These are phyloP conservation scores for Pezicula rhizophila DNA, from an alignment of 2,329 filamentous ascomycete genomes.

Conservation along the genomic window DNA sequence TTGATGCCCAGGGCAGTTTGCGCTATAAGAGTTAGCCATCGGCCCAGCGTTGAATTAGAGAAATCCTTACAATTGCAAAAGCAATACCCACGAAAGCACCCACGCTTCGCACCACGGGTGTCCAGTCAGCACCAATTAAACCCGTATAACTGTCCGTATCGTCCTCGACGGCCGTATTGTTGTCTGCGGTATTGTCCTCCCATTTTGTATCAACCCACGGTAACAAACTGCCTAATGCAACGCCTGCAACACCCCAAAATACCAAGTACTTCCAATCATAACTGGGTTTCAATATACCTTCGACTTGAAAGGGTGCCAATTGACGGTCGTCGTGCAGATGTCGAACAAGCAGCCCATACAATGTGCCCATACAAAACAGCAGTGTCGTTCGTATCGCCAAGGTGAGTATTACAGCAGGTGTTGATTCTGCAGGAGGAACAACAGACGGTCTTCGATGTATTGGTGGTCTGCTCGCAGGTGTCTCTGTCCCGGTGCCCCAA, in stretches of 20 bases:
- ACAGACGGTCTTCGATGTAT: constrained; percentile 10
- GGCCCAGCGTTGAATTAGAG: constrained; percentile 6
- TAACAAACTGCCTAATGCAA: constrained; percentile 70
- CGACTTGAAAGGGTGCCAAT: constrained; percentile 53
- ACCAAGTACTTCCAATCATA: constrained; percentile 62
- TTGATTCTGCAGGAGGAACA: constrained; percentile 22
- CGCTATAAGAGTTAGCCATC: constrained; percentile 47
- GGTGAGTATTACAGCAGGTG: constrained; percentile 20
- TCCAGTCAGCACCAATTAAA: constrained; percentile 62
- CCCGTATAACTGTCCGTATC: constrained; percentile 23
- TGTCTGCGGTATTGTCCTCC: constrained; percentile 40
- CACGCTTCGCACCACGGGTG: constrained; percentile 61
- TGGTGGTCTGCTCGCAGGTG: constrained; percentile 37
- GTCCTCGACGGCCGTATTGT: constrained; percentile 15
- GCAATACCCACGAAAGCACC: constrained; percentile 69
- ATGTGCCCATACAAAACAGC: constrained; percentile 72
- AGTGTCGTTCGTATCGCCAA: constrained; percentile 57
- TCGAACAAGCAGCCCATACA: constrained; percentile 76
- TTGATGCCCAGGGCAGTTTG: constrained; percentile 87
- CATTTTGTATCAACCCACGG: constrained; percentile 80
- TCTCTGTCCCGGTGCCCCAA: constrained; percentile 73
- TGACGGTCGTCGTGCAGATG: constrained; percentile 67
- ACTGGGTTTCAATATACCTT: constrained; percentile 34
- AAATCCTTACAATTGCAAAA: constrained; percentile 69
- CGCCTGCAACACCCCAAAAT: constrained; percentile 77